These are phyloP conservation scores for Blumeriella jaapii DNA, from an alignment of 2,329 filamentous ascomycete genomes.

Conservation along the genomic window DNA sequence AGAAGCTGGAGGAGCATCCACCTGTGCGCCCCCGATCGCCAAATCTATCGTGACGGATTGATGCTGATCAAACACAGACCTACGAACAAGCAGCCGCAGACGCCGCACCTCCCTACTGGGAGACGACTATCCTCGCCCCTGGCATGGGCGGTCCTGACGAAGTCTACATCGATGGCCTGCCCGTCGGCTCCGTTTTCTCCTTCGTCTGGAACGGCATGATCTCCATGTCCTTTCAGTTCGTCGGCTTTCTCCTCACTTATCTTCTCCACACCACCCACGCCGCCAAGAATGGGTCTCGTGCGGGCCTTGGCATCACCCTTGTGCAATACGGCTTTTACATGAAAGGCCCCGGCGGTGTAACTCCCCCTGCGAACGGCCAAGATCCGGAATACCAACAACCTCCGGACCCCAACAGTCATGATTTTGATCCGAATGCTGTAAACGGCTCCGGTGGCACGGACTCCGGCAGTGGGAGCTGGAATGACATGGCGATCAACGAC, in stretches of 20 bases:
- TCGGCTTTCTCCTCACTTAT: constrained; percentile 96
- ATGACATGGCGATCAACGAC: constrained; percentile 61
- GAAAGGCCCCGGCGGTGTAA: constrained; percentile 48
- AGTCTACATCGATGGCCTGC: constrained; percentile 92
- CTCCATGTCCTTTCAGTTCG: constrained; percentile 91
- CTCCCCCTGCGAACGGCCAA: constrained; percentile 29
- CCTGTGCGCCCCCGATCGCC: constrained; percentile 53
- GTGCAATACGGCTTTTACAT: constrained; percentile 97
- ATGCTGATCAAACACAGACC: constrained; percentile 43
- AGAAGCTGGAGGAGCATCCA: constrained; percentile 77
- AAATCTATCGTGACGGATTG: constrained; percentile 1
- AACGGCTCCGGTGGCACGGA: constrained; percentile 31
- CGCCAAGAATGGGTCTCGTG: constrained; percentile 92
- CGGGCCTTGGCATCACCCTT: constrained; percentile 85
- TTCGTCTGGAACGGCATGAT: constrained; percentile 95
- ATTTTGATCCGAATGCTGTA: constrained; percentile 68
- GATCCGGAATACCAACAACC: constrained; percentile 57
- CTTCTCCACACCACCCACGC: constrained; percentile 96
- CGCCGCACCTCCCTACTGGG: constrained; percentile 94
- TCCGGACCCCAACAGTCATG: constrained; percentile 78
- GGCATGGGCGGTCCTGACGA: constrained; percentile 85
- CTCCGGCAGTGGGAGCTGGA: constrained; percentile 33
- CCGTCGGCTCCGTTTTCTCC: constrained; percentile 77
- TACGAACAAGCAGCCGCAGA: constrained; percentile 98
- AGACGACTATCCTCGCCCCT: constrained; percentile 92